Base-by-base conservation (phyloP, 768 basidiomycete genomes). In the Calvatia gigantea region DNA sequence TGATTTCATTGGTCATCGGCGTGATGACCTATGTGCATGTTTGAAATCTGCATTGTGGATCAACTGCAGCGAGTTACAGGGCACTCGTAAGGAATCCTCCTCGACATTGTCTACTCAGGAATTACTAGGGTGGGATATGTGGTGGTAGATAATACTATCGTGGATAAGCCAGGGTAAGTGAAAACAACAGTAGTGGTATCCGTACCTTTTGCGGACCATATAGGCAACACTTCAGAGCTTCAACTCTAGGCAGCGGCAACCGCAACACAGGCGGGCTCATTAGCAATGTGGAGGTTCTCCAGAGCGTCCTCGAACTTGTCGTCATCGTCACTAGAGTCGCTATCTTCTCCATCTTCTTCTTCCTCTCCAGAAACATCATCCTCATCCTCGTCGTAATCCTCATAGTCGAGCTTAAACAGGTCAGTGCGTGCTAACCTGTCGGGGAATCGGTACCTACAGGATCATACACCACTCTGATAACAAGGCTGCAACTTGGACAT, bases 401-500 rank as follows among this genome's bases (percentile, higher is more conserved):
- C 89, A 64, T 82, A 92, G 65, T 94, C 93, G 56, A 94, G 82
- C 90, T 94, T 19, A 23, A 56, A 37, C 53, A 43, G 31, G 25
- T 50, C 37, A 58, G 58, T 49, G 55, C 53, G 4, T 42, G 39
- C 47, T n/a, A 15, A 15, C 2, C 33, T 58, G 52, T 25, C 60
- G 33, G 55, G 35, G 37, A 43, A 58, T 51, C 41, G 32, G 53
- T 59, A 81, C 91, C 65, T 66, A 98, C 96, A 45, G 94, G 95
- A 69, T 99, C 96, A 69, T 87, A 98, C 41, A 98, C 82, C 39
- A 98, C 89, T 53, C 96, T 76, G 47, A 98, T 92, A 29, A 98
- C 80, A 21, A 98, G 76, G 60, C 92, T 95, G 64, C 97, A 99
- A 68, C 92, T 95, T 0, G 97, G 97, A 75, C 97, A 98, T 48